Evolutionary conservation across 805 yeast species (phyloP).

Genomic region (Yamadazyma nakazawae): DNA sequence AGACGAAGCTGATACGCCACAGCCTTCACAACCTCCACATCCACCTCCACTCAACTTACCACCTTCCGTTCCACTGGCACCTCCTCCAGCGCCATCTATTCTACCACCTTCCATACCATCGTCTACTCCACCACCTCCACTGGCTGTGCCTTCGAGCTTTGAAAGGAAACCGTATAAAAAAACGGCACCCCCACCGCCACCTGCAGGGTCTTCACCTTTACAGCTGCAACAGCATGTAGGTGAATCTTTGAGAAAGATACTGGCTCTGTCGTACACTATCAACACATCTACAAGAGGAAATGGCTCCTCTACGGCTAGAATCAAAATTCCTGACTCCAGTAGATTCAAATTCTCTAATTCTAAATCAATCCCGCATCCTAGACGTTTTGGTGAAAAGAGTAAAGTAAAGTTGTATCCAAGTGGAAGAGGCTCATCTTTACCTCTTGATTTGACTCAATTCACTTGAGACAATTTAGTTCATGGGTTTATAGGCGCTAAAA

Average conservation of each 20-base stretch:
- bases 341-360: constrained; percentile 69
- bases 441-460: constrained; percentile 54
- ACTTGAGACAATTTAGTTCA: constrained; percentile 4
- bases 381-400: constrained; percentile 61
- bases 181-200: constrained; percentile 35
- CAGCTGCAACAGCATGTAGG: constrained; percentile 47
- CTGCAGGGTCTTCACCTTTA: constrained; percentile 21
- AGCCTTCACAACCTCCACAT: constrained; percentile 45
- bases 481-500: too few relatives aligned
- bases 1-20: constrained; percentile 13
- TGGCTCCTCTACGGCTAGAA: constrained; percentile 15
- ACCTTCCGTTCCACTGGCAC: constrained; percentile 12
- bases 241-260: constrained; percentile 53
- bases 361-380: constrained; percentile 79
- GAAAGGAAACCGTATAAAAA: constrained; percentile 19
- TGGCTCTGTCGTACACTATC: constrained; percentile 65
- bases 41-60: constrained; percentile 28
- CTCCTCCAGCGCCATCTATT: constrained; percentile 28
- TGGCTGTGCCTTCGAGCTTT: constrained; percentile 15
- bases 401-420: constrained; percentile 77
- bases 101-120: constrained; percentile 19
- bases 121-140: constrained; percentile 17
- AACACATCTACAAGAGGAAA: constrained; percentile 21
- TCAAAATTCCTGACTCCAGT: constrained; percentile 58
- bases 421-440: constrained; percentile 92